Percentiles rank a stretch among this genome's conserved stretches.
phyloP scores from a whole-genome alignment of 2,329 filamentous ascomycete genomes.

The Talaromyces verruculosus region DNA sequence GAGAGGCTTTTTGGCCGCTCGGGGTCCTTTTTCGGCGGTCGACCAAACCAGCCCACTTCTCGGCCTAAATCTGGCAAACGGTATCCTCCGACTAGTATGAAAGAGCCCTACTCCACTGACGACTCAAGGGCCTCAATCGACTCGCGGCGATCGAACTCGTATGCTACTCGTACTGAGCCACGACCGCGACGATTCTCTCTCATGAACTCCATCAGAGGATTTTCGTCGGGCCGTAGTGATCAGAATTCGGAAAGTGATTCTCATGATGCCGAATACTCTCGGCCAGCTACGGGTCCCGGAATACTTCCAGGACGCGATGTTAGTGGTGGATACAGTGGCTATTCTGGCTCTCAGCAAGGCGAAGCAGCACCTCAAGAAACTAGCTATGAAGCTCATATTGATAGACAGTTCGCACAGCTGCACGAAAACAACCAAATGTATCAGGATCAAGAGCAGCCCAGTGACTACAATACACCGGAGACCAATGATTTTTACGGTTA shows the following conservation, averaged over 20 bases:
- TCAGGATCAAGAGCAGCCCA: slow-evolving; percentile 24
- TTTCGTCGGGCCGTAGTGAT: slow-evolving; percentile 58
- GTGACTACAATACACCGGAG: slow-evolving; percentile 40
- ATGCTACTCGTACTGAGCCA: slow-evolving; percentile 64
- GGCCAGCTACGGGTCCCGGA: slow-evolving; percentile 39
- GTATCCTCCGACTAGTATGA: slow-evolving; percentile 92
- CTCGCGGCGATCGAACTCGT: slow-evolving; percentile 70
- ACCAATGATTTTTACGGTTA: slow-evolving; percentile 19
- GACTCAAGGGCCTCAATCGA: slow-evolving; percentile 68
- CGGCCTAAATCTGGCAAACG: slow-evolving; percentile 59
- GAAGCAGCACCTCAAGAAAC: slow-evolving; percentile 29
- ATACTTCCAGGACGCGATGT: slow-evolving; percentile 27
- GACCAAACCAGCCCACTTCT: slow-evolving; percentile 36
- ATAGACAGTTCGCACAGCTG: slow-evolving; percentile 43
- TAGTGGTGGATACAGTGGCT: slow-evolving; percentile 35
- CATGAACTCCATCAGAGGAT: slow-evolving; percentile 65
- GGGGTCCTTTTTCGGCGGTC: slow-evolving; percentile 74
- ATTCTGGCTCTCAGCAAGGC: slow-evolving; percentile 30
- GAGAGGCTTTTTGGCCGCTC: slow-evolving; percentile 83
- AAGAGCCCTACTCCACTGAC: slow-evolving; percentile 63
- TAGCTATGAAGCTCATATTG: slow-evolving; percentile 44
- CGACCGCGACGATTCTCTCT: slow-evolving; percentile 71
- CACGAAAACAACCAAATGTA: slow-evolving; percentile 35
- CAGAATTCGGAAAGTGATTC: slow-evolving; percentile 48
- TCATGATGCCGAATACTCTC: slow-evolving; percentile 37